Evolutionary conservation across 2,329 filamentous ascomycete species (phyloP).

Genomic region (Endoconidiophora polonica): DNA sequence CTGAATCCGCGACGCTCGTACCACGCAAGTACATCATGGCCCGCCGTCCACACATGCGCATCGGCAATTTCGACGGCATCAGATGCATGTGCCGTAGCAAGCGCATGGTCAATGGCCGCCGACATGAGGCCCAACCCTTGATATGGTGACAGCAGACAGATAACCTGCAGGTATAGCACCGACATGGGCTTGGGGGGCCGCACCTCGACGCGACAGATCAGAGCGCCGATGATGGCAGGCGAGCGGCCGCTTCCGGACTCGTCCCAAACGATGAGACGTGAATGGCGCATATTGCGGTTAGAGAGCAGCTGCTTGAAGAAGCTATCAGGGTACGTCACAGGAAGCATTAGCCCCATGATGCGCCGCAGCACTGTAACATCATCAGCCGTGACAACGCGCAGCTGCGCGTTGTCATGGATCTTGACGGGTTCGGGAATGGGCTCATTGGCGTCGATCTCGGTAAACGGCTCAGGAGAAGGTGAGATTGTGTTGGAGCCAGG

Average conservation of each 20-base stretch:
- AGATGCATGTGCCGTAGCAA: constrained; percentile 23
- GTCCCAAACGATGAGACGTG: constrained; percentile 42
- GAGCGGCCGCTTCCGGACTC: constrained; percentile 21
- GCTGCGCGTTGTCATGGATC: constrained; percentile 32
- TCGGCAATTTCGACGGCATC: constrained; percentile 32
- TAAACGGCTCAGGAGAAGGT: constrained; percentile 10
- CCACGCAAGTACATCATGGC: constrained; percentile 46
- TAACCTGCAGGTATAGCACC: constrained; percentile 47
- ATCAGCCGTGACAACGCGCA: constrained; percentile 31
- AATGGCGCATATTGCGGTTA: constrained; percentile 34
- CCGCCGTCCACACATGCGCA: constrained; percentile 53
- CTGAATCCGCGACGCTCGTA: constrained; percentile 42
- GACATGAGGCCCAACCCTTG: constrained; percentile 40
- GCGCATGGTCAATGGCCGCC: constrained; percentile 37
- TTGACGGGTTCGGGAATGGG: constrained; percentile 19
- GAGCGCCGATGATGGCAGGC: constrained; percentile 39
- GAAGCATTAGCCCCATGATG: constrained; percentile 48
- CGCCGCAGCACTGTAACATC: constrained; percentile 44
- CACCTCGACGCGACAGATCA: constrained; percentile 46
- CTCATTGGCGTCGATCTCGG: constrained; percentile 7
- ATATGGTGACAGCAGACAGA: constrained; percentile 47
- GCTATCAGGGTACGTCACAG: constrained; percentile 44
- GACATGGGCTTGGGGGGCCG: constrained; percentile 23
- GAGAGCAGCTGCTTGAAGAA: constrained; percentile 43
- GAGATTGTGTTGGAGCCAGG: constrained; percentile 10